Percentiles rank a stretch among this genome's conserved stretches.
Evolutionary conservation across 202 grass and related monocot genomes (phyloP).

Genomic region (Eragrostis tef): DNA sequence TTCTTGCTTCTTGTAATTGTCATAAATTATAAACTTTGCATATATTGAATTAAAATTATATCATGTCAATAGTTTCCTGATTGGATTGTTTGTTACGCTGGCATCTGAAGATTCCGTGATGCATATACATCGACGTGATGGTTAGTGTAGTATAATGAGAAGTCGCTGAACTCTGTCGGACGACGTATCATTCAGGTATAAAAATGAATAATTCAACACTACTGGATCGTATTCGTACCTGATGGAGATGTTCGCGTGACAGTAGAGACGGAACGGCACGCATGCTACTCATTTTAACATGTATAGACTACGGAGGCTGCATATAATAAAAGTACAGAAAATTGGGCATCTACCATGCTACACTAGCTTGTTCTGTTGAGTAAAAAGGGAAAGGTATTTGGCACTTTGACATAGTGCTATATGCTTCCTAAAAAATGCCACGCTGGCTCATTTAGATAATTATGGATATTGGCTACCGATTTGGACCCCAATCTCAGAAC

Average conservation of each 20-base stretch:
- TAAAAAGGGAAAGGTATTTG: background rate
- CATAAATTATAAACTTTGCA: background rate
- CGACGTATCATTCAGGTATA: conserved; percentile 3
- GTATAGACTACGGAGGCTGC: background rate
- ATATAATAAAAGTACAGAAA: background rate
- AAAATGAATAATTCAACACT: background rate
- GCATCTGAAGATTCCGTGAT: conserved; percentile 8
- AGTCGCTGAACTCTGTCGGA: conserved; percentile 33
- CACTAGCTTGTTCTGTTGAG: background rate
- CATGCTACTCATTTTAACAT: background rate
- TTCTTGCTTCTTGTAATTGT: conserved; percentile 11
- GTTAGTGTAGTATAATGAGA: background rate
- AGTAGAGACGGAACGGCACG: background rate
- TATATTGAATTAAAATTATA: background rate
- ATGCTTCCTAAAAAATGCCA: no score
- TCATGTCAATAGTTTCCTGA: conserved; percentile 19
- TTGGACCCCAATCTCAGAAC: background rate
- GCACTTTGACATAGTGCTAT: background rate
- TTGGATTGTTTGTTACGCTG: conserved; percentile 22
- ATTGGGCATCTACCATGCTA: background rate
- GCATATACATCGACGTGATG: background rate
- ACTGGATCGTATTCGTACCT: conserved; percentile 22
- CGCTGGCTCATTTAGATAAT: no score
- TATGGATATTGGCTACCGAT: background rate
- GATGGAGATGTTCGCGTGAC: background rate